Base-by-base conservation (phyloP, 371 early-diverging fungal genomes). In the Syncephalastrum racemosum region DNA sequence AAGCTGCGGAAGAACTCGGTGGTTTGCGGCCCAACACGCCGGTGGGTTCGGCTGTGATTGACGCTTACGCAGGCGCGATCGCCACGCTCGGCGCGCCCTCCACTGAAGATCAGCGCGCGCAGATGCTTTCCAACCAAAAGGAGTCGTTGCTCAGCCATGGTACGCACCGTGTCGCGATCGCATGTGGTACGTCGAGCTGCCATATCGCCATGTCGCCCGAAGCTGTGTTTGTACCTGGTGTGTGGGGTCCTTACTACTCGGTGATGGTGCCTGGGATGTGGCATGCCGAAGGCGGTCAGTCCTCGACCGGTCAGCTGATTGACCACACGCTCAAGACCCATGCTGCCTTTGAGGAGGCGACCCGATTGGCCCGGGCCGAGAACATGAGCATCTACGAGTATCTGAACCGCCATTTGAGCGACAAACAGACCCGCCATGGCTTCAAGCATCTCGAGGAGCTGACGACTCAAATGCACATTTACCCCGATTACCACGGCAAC, bases 401-500 rank as follows among this genome's bases (percentile, higher is more conserved):
- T 31, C 71, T 88, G 15, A 79, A 86, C 48, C 53, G 66, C 5
- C 70, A 70, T 46, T 58, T 86, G 18, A 64, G 60, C 4, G 36
- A 23, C 1, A 39, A 82, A 20, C 73, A 68, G 36, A 27, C 60
- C 18, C 56, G 59, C 8, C 68, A 49, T 24, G 63, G 62, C 0
- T 51, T 68, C 6, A 44, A 51, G 5, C 62, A 80, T 48, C 20
- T 75, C 27, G 75, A 73, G 20, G 63, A 73, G 7, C 67, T 88
- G 27, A 81, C 83, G 10, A 59, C 64, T 23, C 59, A 80, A 53
- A 50, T 88, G 15, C 90, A 90, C 52, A 71, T 90, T 46, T 80
- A 84, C 18, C 90, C 91, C 3, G 91, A 91, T 64, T 85, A 81
- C 59, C 90, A 91, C 62, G 91, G 91, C 13, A 90, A 90, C 55